Evolutionary conservation across 2,329 filamentous ascomycete species (phyloP).

Genomic region (Diplodia corticola): DNA sequence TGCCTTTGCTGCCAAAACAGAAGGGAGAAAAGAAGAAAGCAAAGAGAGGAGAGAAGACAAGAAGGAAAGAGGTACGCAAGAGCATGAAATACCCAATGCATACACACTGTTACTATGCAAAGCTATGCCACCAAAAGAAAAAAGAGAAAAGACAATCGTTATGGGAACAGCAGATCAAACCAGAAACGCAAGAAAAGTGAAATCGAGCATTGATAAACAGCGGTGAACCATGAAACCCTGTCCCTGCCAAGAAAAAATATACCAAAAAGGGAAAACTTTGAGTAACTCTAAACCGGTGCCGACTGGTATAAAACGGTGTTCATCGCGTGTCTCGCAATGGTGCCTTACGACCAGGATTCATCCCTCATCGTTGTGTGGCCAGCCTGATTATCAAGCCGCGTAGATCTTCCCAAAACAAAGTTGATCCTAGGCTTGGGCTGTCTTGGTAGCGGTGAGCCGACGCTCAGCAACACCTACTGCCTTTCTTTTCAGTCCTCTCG

Average conservation of each 20-base stretch:
- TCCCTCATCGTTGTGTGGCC: not conserved
- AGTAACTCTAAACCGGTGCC: not conserved
- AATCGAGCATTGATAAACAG: conserved; percentile 2
- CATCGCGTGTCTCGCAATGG: not conserved
- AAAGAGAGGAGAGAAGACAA: not conserved
- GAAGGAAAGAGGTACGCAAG: not conserved
- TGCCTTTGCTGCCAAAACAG: not conserved
- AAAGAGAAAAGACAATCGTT: not conserved
- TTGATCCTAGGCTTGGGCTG: not conserved
- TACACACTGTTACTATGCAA: conserved; percentile 2
- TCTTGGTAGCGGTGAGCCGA: not conserved
- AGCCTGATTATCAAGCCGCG: not conserved
- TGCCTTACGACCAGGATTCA: not conserved
- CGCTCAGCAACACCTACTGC: conserved; percentile 38
- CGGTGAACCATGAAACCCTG: conserved; percentile 11
- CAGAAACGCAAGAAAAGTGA: not conserved
- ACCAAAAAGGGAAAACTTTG: not conserved
- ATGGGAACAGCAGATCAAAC: not conserved
- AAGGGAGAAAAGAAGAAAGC: not conserved
- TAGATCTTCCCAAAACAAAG: not conserved
- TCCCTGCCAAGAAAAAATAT: conserved; percentile 8
- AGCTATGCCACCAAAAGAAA: not conserved
- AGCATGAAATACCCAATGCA: not conserved
- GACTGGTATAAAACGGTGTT: not conserved
- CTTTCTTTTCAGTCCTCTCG: conserved; percentile 35